A percentile compares a stretch with the other conserved stretches of the same genome.
Evolutionary conservation across 2,329 filamentous ascomycete genomes (phyloP).

Genomic region (Ophiostoma australiae): DNA sequence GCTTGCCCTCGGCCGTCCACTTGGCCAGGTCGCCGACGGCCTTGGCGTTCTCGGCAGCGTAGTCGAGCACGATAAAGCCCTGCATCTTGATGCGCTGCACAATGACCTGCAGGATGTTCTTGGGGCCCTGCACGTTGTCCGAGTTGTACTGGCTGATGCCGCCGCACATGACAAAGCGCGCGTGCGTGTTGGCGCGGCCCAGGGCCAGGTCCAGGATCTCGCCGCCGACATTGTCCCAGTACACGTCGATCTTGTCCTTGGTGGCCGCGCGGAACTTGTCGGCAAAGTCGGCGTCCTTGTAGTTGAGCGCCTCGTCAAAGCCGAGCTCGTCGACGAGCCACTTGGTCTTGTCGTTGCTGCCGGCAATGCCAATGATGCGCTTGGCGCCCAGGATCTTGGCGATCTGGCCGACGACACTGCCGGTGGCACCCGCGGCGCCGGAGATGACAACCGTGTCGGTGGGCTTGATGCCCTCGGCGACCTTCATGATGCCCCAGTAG

Average conservation of each 20-base stretch:
- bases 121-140: slow-evolving; percentile 50
- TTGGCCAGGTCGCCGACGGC: slow-evolving; percentile 57
- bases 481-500: slow-evolving; percentile 60
- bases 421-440: slow-evolving; percentile 63
- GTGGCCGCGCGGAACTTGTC: slow-evolving; percentile 57
- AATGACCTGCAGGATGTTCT: slow-evolving; percentile 34
- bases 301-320: slow-evolving; percentile 64
- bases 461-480: slow-evolving; percentile 45
- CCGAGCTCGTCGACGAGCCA: slow-evolving; percentile 62
- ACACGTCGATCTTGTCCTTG: slow-evolving; percentile 56
- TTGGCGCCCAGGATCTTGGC: slow-evolving; percentile 56
- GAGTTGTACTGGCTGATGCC: slow-evolving; percentile 66
- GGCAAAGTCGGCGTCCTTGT: slow-evolving; percentile 60
- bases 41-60: slow-evolving; percentile 49
- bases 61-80: slow-evolving; percentile 71
- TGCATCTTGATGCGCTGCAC: slow-evolving; percentile 53
- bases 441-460: slow-evolving; percentile 64
- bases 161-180: slow-evolving; percentile 68
- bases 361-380: slow-evolving; percentile 51
- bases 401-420: slow-evolving; percentile 61
- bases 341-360: slow-evolving; percentile 52
- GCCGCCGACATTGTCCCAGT: slow-evolving; percentile 70
- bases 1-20: slow-evolving; percentile 67
- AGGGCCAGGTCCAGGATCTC: slow-evolving; percentile 65
- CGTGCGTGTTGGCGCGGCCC: slow-evolving; percentile 54